Evolutionary conservation across 2,329 filamentous ascomycete genomes (phyloP).

Genomic region (Alternaria sp.): DNA sequence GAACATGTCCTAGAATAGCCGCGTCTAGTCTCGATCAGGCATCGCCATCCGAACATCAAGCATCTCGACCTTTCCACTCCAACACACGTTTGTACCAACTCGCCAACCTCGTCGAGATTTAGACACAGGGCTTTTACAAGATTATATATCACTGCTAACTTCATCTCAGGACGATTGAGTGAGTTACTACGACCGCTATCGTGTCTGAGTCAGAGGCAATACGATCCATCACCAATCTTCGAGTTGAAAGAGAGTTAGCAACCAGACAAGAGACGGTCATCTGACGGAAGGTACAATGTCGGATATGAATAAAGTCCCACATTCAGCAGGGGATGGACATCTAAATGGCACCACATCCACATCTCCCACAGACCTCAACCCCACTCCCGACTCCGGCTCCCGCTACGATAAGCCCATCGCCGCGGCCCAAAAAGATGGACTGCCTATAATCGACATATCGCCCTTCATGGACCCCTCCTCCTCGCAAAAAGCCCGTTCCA

Average conservation of each 20-base stretch:
- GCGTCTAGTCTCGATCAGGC: conserved; percentile 15
- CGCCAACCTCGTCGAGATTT: background rate
- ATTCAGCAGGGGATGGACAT: conserved; percentile 12
- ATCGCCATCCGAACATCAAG: conserved; percentile 6
- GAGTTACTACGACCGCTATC: background rate
- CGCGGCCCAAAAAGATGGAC: conserved; percentile 22
- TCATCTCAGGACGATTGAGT: fast-evolving
- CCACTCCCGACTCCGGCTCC: conserved; percentile 19
- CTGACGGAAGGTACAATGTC: conserved; percentile 10
- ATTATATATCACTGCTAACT: background rate
- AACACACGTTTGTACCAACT: background rate
- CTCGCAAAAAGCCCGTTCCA: conserved; percentile 19
- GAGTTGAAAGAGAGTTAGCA: background rate
- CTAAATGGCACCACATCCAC: background rate
- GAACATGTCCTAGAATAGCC: conserved; percentile 9
- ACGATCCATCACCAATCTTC: background rate
- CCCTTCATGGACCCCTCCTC: conserved; percentile 40
- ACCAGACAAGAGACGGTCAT: background rate
- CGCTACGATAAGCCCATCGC: conserved; percentile 21
- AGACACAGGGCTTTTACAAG: background rate
- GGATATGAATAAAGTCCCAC: conserved; percentile 19
- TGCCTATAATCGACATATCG: conserved; percentile 53
- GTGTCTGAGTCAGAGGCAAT: background rate
- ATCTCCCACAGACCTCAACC: conserved; percentile 18
- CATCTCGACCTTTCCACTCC: background rate